Evolutionary conservation across 2,329 filamentous ascomycete genomes (phyloP).

Genomic region (Fusarium sterilihyphosum): DNA sequence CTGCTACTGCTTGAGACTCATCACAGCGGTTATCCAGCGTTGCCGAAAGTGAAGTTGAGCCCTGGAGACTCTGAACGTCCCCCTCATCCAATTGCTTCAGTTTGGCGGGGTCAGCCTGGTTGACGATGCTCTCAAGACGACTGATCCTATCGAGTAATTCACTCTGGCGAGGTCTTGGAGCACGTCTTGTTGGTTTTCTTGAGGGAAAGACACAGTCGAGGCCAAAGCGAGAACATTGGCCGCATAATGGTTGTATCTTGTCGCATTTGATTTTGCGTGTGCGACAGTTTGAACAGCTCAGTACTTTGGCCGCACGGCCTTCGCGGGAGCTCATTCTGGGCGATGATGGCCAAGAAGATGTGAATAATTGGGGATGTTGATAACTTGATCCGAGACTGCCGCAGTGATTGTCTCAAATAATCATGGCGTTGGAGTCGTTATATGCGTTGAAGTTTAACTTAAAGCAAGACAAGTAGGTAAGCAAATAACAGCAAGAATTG

Average conservation of each 20-base stretch:
- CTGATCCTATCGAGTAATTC: slow-evolving; percentile 57
- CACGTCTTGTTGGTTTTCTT: slow-evolving; percentile 56
- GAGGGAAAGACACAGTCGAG: slow-evolving; percentile 59
- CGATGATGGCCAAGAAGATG: neutral
- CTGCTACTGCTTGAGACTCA: slow-evolving; percentile 16
- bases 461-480: neutral
- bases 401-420: neutral
- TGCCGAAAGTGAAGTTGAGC: slow-evolving; percentile 1
- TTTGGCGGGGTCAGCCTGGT: slow-evolving; percentile 51
- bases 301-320: slow-evolving; percentile 45
- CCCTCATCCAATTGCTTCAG: slow-evolving; percentile 40
- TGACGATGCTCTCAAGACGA: slow-evolving; percentile 58
- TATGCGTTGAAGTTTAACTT: slow-evolving; percentile 19
- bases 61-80: slow-evolving; percentile 3
- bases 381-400: neutral
- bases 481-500: neutral
- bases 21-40: slow-evolving; percentile 27
- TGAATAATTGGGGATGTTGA: neutral
- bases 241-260: slow-evolving; percentile 62
- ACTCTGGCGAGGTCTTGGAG: slow-evolving; percentile 53
- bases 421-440: slow-evolving; percentile 5
- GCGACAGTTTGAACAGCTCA: slow-evolving; percentile 70
- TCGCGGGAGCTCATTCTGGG: slow-evolving; percentile 34
- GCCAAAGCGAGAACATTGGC: slow-evolving; percentile 59
- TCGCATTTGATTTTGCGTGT: slow-evolving; percentile 71